Evolutionary conservation across 371 early-diverging fungal species (phyloP).

Genomic region (Mortierella sp.): DNA sequence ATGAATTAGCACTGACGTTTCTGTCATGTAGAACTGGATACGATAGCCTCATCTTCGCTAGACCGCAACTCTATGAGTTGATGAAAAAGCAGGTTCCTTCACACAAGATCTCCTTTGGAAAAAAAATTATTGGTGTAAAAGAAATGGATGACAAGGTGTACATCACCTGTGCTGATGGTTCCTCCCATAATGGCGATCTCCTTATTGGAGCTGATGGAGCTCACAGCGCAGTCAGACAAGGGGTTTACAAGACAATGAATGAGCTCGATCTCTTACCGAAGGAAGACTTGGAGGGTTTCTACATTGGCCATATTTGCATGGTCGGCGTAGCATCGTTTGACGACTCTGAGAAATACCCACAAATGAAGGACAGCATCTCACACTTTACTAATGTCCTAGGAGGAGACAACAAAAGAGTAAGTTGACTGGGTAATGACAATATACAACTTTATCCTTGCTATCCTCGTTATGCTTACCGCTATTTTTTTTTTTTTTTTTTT

Average conservation of each 20-base stretch:
- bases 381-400: conserved; percentile 4
- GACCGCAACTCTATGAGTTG: conserved; percentile 10
- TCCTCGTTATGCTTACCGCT: too few species aligned
- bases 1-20: too few species aligned
- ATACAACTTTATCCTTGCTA: too few species aligned
- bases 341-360: conserved; percentile 14
- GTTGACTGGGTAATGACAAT: too few species aligned
- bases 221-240: conserved; percentile 18
- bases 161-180: conserved; percentile 11
- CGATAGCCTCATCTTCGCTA: not conserved
- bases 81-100: conserved; percentile 11
- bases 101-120: conserved; percentile 10
- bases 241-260: conserved; percentile 14
- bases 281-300: not conserved
- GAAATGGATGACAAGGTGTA: conserved; percentile 12
- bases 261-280: not conserved
- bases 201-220: conserved; percentile 2
- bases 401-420: not conserved
- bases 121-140: conserved; percentile 5
- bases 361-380: not conserved
- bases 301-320: conserved; percentile 1
- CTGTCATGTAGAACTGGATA: not conserved
- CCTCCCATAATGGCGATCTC: conserved; percentile 17
- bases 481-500: too few species aligned
- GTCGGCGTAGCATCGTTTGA: conserved; percentile 6